Evolutionary conservation across 345 rosid genomes (phyloP), one percentile per base, ranked within the genome.

Genomic region (Durio zibethinus): DNA sequence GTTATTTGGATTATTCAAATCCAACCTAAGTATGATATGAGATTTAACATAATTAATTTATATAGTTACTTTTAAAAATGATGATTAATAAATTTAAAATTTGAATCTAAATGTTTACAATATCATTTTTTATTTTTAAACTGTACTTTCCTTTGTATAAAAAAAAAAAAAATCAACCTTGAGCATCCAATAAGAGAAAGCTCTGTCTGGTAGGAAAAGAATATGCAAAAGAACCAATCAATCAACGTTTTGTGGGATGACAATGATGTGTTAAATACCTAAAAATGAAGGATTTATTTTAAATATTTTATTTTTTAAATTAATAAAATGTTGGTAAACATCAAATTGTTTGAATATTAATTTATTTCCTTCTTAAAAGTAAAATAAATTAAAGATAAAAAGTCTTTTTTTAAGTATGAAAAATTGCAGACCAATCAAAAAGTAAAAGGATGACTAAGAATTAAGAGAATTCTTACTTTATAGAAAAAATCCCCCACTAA

Each of bases 191-290:
- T 62, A 25, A 29, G n/a, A 50, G 1, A 79, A 60, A 40, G 35
- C 20, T 61, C 29, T 64, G 18, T 31, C 36, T 66, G 42, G 73
- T n/a, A 18, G 21, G 45, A 23, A n/a, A n/a, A n/a, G n/a, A n/a
- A n/a, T n/a, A n/a, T n/a, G 59, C 52, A 45, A 78, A 43, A 45
- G 53, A 83, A 70, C 83, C 76, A 80, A 65, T 31, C 71, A 61
- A 45, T 75, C n/a, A n/a, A n/a, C n/a, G 5, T 31, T 67, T 61
- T 72, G 56, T 73, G 72, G 67, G 69, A 64, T 20, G 2, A 63
- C 43, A 4, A 33, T 33, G 35, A 36, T 48, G 7, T 4, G 54
- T 16, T 48, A 14, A 48, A 10, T 10, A 10, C 47, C 15, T 10
- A 43, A 43, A 43, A 43, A 10, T 10, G 3, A 43, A 43, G 47